Conservation (phyloP, 768 basidiomycete species). For the Crepidotus variabilis region DNA sequence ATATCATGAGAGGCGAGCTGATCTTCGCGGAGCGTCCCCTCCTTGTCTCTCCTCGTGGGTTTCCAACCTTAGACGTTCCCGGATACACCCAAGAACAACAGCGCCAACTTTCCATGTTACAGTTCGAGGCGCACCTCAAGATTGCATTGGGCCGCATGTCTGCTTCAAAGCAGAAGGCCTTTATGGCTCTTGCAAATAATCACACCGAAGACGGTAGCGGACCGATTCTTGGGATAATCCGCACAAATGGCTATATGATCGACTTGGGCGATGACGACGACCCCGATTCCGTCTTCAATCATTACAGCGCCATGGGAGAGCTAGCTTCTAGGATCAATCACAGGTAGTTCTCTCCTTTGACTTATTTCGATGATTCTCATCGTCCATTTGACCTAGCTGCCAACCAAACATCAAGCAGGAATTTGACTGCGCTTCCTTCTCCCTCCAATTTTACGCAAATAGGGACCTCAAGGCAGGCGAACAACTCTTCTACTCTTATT, state of each 20-base stretch:
- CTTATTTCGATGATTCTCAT: not conserved
- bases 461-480: constrained; percentile 3
- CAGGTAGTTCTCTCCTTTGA: not conserved
- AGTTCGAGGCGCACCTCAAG: constrained; percentile 9
- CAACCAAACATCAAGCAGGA: not conserved
- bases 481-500: constrained; percentile 27
- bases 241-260: constrained; percentile 22
- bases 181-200: constrained; percentile 21
- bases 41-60: constrained; percentile 17
- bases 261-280: constrained; percentile 4
- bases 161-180: constrained; percentile 16
- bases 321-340: not conserved
- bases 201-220: constrained; percentile 28
- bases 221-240: constrained; percentile 21
- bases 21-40: constrained; percentile 35
- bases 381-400: not conserved
- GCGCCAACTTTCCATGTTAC: not conserved
- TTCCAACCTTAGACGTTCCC: not conserved
- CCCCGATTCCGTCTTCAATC: not conserved
- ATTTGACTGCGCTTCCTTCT: constrained; percentile 3
- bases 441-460: constrained; percentile 5
- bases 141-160: constrained; percentile 18
- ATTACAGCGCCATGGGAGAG: not conserved
- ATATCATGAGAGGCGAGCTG: constrained; percentile 25
- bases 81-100: not conserved